Base-by-base conservation (phyloP, 768 basidiomycete species). In the Kwoniella pini region DNA sequence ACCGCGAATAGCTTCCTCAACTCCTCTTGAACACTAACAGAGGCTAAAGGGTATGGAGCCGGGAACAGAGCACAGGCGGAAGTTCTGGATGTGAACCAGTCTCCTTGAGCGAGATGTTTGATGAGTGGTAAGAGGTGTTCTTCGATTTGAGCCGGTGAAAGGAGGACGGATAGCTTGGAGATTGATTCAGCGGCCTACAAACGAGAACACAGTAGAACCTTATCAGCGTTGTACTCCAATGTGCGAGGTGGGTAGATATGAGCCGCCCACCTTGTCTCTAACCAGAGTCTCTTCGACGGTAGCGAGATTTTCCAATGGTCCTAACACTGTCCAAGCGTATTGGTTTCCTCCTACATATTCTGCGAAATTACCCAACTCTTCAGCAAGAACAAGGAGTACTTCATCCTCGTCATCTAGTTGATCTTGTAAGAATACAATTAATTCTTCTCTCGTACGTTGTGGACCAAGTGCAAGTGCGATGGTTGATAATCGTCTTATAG, bases 391-490 rank as follows among this genome's bases (percentile, higher is more conserved):
- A 44, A 99, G 84, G 40, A 99, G 82, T 28, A 99, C 94, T 74
- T 99, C 96, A 79, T 99, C 96, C 80, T 99, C 96, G 74, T 99
- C 96, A 79, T 99, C 96, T 67, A 99, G 87, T n/a, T 92, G 94
- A 74, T 99, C 95, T 81, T 93, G 91, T 54, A 99, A 85, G 82
- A 99, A 99, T 1, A 93, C 91, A 64, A 99, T 85, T 69, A 99
- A 85, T 77, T 99, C 96, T 56, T 92, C 89, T 64, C 95, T 86
- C 24, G 94, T 90, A 69, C 96, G 90, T 82, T 94, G 89, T 42
- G 92, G 87, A 5, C 96, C 95, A 52, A 99, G 84, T 17, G 96
- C 96, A 64, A 99, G 85, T 4, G 95, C 95, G 80, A 99, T 99
- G 48, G 96, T 99, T 52, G 93, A 92, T 74, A 99, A 85, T 80